A percentile compares a stretch with the other conserved stretches of the same genome.
These are phyloP conservation scores for Aspergillus fructus DNA, from an alignment of 2,329 filamentous ascomycete genomes.

Conservation along the genomic window DNA sequence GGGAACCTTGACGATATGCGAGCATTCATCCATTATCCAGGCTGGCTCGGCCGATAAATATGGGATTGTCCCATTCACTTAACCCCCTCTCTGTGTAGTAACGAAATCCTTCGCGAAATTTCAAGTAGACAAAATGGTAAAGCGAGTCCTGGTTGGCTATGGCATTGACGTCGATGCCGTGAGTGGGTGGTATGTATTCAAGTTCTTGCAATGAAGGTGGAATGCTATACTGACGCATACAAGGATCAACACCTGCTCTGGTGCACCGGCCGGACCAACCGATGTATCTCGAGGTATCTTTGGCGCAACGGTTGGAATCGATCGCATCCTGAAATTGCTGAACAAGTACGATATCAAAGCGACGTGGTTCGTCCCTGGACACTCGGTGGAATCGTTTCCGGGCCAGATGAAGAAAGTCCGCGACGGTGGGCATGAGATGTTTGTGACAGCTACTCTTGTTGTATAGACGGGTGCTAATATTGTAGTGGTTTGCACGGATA, in stretches of 20 bases:
- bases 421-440: constrained; percentile 63
- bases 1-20: no score
- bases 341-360: constrained; percentile 70
- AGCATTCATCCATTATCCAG: no score
- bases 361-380: constrained; percentile 65
- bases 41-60: no score
- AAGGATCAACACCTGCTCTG: constrained; percentile 12
- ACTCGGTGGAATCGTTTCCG: constrained; percentile 64
- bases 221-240: no score
- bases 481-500: constrained; percentile 66
- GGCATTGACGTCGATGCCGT: constrained; percentile 36
- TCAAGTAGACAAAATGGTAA: background rate
- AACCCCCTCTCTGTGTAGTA: no score
- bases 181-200: constrained; percentile 29
- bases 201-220: no score
- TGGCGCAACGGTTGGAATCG: constrained; percentile 66
- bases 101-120: no score
- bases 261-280: background rate
- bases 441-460: no score
- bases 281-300: constrained; percentile 48
- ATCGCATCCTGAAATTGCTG: constrained; percentile 67
- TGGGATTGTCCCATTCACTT: no score
- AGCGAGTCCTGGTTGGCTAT: constrained; percentile 29
- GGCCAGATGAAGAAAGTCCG: constrained; percentile 62
- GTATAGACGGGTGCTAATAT: background rate